A percentile compares a stretch with the other conserved stretches of the same genome.
phyloP scores from a whole-genome alignment of 139 green algal genomes.

The Tetraselmis striata region DNA sequence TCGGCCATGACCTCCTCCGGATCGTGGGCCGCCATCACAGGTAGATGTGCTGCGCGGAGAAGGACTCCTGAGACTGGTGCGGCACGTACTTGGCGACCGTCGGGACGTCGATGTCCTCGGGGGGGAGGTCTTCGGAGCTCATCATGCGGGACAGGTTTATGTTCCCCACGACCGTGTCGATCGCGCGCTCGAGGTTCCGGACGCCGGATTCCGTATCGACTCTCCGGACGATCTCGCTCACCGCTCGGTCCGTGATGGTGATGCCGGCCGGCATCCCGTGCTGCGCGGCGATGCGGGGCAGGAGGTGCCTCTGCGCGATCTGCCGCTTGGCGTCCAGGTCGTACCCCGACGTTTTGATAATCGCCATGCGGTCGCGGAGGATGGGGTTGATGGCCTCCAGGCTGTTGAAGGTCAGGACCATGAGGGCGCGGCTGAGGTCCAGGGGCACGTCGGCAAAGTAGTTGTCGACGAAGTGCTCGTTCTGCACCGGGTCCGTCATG shows the following conservation, averaged over 20 bases:
- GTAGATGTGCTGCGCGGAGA: too few species aligned
- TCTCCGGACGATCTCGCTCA: not conserved
- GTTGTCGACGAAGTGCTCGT: not conserved
- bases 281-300: not conserved
- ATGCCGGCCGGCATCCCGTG: not conserved
- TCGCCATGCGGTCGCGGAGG: constrained; percentile 4
- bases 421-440: not conserved
- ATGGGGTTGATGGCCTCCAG: constrained; percentile 1
- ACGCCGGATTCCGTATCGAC: not conserved
- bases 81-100: too few species aligned
- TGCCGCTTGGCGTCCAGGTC: not conserved
- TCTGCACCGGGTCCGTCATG: constrained; percentile 6
- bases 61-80: too few species aligned
- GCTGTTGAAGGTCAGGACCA: constrained; percentile 11
- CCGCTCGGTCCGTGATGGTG: not conserved
- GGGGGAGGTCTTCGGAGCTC: too few species aligned
- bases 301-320: not conserved
- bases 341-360: not conserved
- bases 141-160: not conserved
- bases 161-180: not conserved
- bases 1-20: too few species aligned
- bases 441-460: not conserved
- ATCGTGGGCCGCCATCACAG: too few species aligned
- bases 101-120: too few species aligned
- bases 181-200: not conserved